These are phyloP conservation scores for Suillus americanus DNA, from an alignment of 768 basidiomycete genomes.

Conservation along the genomic window DNA sequence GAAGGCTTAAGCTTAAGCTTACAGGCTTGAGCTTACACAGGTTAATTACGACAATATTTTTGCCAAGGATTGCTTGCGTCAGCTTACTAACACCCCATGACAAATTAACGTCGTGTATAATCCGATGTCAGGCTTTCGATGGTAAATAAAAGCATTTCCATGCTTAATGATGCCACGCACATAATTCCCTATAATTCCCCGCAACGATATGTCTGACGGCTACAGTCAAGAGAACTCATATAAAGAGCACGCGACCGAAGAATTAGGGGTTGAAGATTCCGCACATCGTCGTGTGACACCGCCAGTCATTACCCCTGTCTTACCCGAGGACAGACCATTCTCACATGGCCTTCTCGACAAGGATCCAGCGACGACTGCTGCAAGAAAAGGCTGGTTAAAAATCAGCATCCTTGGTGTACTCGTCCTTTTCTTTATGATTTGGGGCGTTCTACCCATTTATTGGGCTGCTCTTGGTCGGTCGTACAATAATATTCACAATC, in stretches of 20 bases:
- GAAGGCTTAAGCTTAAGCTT: no score
- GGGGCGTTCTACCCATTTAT: conserved; percentile 54
- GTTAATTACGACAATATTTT: no score
- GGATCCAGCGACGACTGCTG: conserved; percentile 25
- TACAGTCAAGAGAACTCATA: not conserved
- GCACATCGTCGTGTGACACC: not conserved
- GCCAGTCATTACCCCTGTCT: conserved; percentile 12
- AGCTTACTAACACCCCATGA: not conserved
- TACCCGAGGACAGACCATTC: conserved; percentile 20
- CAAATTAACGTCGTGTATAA: not conserved
- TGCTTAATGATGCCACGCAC: not conserved
- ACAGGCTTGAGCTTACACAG: no score
- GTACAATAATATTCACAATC: conserved; percentile 34
- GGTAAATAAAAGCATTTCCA: not conserved
- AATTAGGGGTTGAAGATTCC: not conserved
- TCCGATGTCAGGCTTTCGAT: not conserved
- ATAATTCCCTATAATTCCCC: not conserved
- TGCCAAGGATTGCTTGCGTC: not conserved
- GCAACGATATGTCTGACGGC: not conserved
- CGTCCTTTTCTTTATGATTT: conserved; percentile 43
- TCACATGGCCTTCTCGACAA: conserved; percentile 29
- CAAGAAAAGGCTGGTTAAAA: conserved; percentile 42
- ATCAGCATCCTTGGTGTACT: conserved; percentile 36
- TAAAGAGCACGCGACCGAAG: not conserved
- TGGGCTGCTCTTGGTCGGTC: conserved; percentile 59